Base-by-base conservation (phyloP, 164 flowering plant species). In the Chimonanthus salicifolius region DNA sequence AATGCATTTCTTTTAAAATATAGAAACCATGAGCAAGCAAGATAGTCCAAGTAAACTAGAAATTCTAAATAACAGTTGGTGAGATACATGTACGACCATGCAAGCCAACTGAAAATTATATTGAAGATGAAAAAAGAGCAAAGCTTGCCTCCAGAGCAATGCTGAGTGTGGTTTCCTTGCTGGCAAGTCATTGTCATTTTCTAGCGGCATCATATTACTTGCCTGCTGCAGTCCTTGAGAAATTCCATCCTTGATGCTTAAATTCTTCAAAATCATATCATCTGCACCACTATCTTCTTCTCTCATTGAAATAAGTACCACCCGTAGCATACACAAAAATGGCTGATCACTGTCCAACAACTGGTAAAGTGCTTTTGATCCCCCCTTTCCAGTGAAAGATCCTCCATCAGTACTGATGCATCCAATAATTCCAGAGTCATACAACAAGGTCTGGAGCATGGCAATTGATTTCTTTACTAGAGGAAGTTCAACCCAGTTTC, bases 381-480 rank as follows among this genome's bases (percentile, higher is more conserved):
- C 97, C 76, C 98, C 97, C 98, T 91, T 92, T 80, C 97, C 97
- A 74, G 98, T 92, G 73, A 97, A 97, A 76, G 98, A 91, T 80
- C 98, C 99, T 76, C 99, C 97, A 72, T 98, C 99, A 64, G 91
- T 89, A 66, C 95, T 95, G 63, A 92, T 88, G 74, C 98, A 97
- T 75, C 98, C 95, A 74, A 98, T 97, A 72, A 92, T 91, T 47
- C 97, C 98, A 77, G 93, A 87, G 71, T 93, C 97, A 82, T 96
- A 82, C 68, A 96, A 72, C 80, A 96, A 81, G 50, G 98, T 94
- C 85, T 94, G 95, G 71, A 96, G 97, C 99, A 96, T 94, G 50
- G 87, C 71, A 67, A 94, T 91, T 33, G 98, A 92, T 81, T 94
- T 96, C 75, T 90, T 90, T 60, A 96, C 88, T 73, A 96, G 76